phyloP scores from a whole-genome alignment of 176 grass and related monocot species.

The Alopecurus myosuroides region DNA sequence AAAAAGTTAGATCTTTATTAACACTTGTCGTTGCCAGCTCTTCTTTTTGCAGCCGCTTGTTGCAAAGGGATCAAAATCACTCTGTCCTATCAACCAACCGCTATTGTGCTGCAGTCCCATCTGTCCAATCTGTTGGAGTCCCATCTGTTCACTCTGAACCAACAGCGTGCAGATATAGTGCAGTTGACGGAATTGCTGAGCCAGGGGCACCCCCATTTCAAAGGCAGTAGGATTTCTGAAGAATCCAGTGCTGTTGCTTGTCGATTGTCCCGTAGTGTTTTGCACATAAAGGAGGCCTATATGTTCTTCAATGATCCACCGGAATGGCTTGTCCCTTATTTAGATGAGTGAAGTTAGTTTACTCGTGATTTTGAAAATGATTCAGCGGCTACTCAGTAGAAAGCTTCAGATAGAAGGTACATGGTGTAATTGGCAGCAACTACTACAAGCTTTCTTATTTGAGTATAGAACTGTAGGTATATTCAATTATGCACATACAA shows the following conservation, averaged over 20 bases:
- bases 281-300: neutral
- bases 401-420: neutral
- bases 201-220: neutral
- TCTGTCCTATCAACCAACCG: neutral
- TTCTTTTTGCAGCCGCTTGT: constrained; percentile 9
- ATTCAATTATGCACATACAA: neutral
- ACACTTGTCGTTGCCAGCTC: neutral
- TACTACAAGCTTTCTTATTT: neutral
- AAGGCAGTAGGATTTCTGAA: neutral
- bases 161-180: neutral
- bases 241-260: neutral
- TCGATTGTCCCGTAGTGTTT: neutral
- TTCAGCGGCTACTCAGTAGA: neutral
- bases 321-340: constrained; percentile 9
- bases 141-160: neutral
- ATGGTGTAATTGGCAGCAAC: constrained; percentile 3
- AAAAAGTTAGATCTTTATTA: neutral
- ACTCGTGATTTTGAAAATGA: neutral
- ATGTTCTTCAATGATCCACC: neutral
- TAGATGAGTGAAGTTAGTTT: neutral
- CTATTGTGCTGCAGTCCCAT: neutral
- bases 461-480: neutral
- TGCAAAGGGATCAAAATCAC: neutral
- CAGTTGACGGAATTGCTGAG: neutral
- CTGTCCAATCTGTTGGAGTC: neutral